A percentile compares a stretch with the other conserved stretches of the same genome.
Conservation (phyloP, 2,329 filamentous ascomycete species). For the Pseudocercospora macadamiae region DNA sequence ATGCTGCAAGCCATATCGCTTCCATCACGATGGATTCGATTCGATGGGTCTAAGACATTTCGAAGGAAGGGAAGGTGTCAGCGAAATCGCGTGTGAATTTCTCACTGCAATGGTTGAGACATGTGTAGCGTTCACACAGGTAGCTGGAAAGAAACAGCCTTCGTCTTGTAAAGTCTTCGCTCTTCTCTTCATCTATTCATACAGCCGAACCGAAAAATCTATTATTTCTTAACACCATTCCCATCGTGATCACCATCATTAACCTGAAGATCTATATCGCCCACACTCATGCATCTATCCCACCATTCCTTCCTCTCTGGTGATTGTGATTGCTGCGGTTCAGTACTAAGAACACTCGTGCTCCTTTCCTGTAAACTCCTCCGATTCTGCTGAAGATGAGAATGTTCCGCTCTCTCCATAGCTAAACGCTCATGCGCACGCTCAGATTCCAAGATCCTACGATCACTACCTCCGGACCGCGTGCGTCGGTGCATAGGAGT, state of each 20-base stretch:
- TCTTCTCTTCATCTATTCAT: not conserved
- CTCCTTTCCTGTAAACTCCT: conserved; percentile 28
- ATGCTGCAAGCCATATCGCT: not conserved
- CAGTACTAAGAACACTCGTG: conserved; percentile 18
- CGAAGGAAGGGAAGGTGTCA: not conserved
- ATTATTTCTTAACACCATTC: too few relatives aligned
- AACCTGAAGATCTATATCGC: conserved; percentile 19
- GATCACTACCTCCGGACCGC: conserved; percentile 36
- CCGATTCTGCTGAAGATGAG: conserved; percentile 26
- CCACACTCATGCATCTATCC: conserved; percentile 28
- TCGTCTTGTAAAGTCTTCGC: not conserved
- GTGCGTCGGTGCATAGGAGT: conserved; percentile 32
- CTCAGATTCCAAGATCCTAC: conserved; percentile 38
- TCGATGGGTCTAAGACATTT: not conserved
- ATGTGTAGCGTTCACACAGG: too few relatives aligned
- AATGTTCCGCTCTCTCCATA: conserved; percentile 41
- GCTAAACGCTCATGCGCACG: conserved; percentile 44
- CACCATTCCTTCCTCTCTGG: conserved; percentile 34
- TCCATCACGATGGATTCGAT: not conserved
- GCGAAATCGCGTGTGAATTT: not conserved
- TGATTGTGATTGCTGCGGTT: conserved; percentile 7
- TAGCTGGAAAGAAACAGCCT: not conserved
- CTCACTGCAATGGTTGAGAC: too few relatives aligned
- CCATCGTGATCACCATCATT: conserved; percentile 6
- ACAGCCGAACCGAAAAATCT: not conserved